Evolutionary conservation across 2,329 filamentous ascomycete species (phyloP).

Genomic region (Dothistroma pini): DNA sequence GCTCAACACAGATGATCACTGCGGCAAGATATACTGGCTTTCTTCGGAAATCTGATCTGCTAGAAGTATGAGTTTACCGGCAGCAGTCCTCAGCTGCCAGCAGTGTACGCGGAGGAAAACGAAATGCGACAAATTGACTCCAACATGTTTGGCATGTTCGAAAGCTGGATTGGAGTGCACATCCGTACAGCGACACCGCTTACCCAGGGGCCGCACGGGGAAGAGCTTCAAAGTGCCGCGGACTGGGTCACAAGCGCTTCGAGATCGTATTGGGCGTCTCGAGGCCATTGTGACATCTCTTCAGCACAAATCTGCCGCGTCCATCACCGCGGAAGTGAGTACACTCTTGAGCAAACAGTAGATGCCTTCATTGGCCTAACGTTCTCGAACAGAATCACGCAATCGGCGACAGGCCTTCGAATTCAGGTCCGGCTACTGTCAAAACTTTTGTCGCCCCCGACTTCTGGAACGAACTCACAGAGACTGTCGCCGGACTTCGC

Average conservation of each 20-base stretch:
- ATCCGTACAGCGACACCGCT: slow-evolving; percentile 8
- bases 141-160: slow-evolving; percentile 5
- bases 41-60: no score
- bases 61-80: slow-evolving; percentile 2
- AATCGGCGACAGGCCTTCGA: background rate
- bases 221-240: background rate
- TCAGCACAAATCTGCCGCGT: background rate
- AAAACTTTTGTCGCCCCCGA: slow-evolving; percentile 8
- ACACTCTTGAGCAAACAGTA: background rate
- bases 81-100: slow-evolving; percentile 7
- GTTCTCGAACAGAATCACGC: background rate
- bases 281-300: slow-evolving; percentile 1
- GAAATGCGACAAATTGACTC: slow-evolving; percentile 9
- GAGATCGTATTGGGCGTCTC: background rate
- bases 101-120: slow-evolving; percentile 10
- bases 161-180: slow-evolving; percentile 11
- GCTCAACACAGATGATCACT: no score
- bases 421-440: background rate
- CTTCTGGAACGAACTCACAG: slow-evolving; percentile 11
- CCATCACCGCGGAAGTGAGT: background rate
- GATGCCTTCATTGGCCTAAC: background rate
- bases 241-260: background rate
- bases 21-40: no score
- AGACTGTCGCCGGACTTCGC: slow-evolving; percentile 8
- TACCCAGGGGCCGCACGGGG: slow-evolving; percentile 10